phyloP scores from a whole-genome alignment of 768 basidiomycete species.

The Leccinum rimulosum region DNA sequence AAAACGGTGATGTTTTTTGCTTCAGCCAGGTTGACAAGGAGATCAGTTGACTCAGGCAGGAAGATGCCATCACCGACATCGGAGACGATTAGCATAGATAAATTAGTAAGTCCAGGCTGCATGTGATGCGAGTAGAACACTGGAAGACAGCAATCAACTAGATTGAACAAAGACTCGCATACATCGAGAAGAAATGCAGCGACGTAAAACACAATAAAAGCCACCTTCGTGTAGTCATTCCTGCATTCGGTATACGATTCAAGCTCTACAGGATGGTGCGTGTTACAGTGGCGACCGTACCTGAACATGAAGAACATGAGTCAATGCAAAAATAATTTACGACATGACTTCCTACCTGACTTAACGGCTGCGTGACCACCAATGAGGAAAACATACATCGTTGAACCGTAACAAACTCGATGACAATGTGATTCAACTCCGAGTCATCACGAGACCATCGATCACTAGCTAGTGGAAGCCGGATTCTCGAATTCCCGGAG shows the following conservation, averaged over 20 bases:
- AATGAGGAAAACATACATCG: conserved; percentile 96
- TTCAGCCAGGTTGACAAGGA: conserved; percentile 93
- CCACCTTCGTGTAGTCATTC: conserved; percentile 87
- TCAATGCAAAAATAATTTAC: not conserved
- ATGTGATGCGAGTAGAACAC: not conserved
- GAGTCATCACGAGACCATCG: conserved; percentile 80
- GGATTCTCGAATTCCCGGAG: conserved; percentile 68
- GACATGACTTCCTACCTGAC: conserved; percentile 57
- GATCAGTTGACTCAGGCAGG: conserved; percentile 92
- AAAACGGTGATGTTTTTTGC: conserved; percentile 83
- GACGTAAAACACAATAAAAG: conserved; percentile 85
- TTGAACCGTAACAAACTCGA: conserved; percentile 98
- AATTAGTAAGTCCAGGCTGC: conserved; percentile 69
- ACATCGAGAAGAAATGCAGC: conserved; percentile 94
- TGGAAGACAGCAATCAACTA: not conserved
- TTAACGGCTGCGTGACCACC: conserved; percentile 92
- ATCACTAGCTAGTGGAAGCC: conserved; percentile 91
- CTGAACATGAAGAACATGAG: conserved; percentile 36
- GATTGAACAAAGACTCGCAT: conserved; percentile 37
- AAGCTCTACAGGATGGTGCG: conserved; percentile 94
- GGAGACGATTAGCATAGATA: conserved; percentile 94
- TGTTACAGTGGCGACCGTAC: conserved; percentile 98
- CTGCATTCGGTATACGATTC: conserved; percentile 89
- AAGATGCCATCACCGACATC: conserved; percentile 93
- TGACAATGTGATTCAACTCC: conserved; percentile 86